Percentiles rank a stretch among this genome's conserved stretches.
phyloP scores from a whole-genome alignment of 2,329 filamentous ascomycete species.

The Amesomyces nigricolor region DNA sequence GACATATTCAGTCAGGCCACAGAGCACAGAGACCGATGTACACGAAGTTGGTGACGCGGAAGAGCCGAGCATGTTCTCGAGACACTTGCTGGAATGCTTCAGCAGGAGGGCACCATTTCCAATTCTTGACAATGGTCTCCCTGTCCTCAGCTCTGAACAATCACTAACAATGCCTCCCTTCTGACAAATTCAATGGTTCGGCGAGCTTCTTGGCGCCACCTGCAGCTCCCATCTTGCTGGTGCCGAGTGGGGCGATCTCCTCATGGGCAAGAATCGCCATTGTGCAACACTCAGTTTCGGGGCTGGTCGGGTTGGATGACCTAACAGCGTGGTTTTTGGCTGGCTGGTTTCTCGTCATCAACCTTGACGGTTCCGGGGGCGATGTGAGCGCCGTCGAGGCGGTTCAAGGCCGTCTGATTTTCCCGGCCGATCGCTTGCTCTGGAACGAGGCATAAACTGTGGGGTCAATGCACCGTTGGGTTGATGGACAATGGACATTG shows the following conservation, averaged over 20 bases:
- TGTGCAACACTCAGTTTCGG: not conserved
- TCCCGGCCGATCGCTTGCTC: conserved; percentile 2
- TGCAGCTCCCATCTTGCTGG: not conserved
- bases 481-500: not conserved
- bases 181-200: conserved; percentile 8
- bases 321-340: not conserved
- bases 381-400: not conserved
- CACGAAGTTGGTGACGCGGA: not conserved
- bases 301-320: not conserved
- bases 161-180: not conserved
- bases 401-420: conserved; percentile 4
- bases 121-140: not conserved
- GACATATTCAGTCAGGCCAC: too few relatives aligned
- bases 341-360: not conserved
- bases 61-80: not conserved
- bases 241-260: not conserved
- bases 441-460: not conserved
- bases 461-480: not conserved
- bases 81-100: not conserved
- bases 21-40: too few relatives aligned
- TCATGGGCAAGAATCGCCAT: not conserved
- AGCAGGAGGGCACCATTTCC: not conserved
- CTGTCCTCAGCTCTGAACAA: not conserved
- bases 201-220: conserved; percentile 1
- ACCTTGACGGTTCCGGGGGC: conserved; percentile 3